These are phyloP conservation scores for Nakazawaea laoshanensis DNA, from an alignment of 805 yeast genomes.

Conservation along the genomic window DNA sequence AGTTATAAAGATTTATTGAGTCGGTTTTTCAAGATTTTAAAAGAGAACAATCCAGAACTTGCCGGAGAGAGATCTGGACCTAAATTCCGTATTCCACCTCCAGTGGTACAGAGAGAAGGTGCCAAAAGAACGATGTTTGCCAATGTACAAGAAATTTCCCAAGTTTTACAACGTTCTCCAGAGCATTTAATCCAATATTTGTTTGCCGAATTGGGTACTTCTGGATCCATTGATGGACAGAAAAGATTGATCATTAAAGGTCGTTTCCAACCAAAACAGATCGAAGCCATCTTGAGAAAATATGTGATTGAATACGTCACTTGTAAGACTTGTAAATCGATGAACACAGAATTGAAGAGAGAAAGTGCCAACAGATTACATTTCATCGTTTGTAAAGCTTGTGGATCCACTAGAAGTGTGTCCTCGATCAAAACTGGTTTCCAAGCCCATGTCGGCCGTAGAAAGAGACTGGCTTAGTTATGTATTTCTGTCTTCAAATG, in stretches of 20 bases:
- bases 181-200: conserved; percentile 95
- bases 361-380: conserved; percentile 94
- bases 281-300: conserved; percentile 93
- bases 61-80: conserved; percentile 94
- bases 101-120: conserved; percentile 95
- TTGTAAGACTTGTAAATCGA: conserved; percentile 97
- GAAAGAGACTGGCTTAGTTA: conserved; percentile 49
- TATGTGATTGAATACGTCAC: conserved; percentile 96
- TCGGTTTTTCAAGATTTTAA: conserved; percentile 79
- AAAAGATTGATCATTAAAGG: conserved; percentile 96
- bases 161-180: conserved; percentile 90
- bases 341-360: conserved; percentile 92
- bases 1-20: conserved; percentile 72
- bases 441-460: conserved; percentile 95
- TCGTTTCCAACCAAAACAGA: conserved; percentile 94
- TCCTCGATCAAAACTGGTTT: conserved; percentile 98
- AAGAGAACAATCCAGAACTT: conserved; percentile 93
- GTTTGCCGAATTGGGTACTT: conserved; percentile 98
- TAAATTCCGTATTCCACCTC: conserved; percentile 96
- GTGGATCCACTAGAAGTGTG: conserved; percentile 97
- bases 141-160: conserved; percentile 90
- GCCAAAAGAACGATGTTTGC: conserved; percentile 93
- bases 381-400: conserved; percentile 94
- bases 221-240: conserved; percentile 98
- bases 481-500: not conserved